phyloP scores from a whole-genome alignment of 768 basidiomycete genomes.

The Russula dissimulans region DNA sequence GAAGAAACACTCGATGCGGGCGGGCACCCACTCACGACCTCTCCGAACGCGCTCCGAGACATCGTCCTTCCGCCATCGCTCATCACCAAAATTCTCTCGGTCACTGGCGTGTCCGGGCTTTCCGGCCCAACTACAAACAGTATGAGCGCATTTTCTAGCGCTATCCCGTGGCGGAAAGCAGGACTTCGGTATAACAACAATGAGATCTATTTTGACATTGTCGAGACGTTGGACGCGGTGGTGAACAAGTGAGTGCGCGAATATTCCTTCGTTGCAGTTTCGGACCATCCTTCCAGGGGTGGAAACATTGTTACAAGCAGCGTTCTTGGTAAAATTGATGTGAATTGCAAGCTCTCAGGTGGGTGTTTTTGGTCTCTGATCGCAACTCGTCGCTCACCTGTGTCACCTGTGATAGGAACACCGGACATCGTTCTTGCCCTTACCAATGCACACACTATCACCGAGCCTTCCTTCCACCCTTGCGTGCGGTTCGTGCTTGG shows the following conservation, averaged over 20 bases:
- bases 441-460: constrained; percentile 33
- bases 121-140: constrained; percentile 22
- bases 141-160: constrained; percentile 62
- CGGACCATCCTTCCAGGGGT: constrained; percentile 35
- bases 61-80: constrained; percentile 90
- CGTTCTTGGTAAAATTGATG: constrained; percentile 70
- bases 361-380: constrained; percentile 5
- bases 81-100: constrained; percentile 42
- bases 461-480: constrained; percentile 82
- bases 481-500: constrained; percentile 65
- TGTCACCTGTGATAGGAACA: constrained; percentile 42
- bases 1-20: constrained; percentile 94
- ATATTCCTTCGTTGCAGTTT: neutral
- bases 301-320: constrained; percentile 57
- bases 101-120: constrained; percentile 38
- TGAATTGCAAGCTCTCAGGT: constrained; percentile 74
- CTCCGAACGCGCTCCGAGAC: constrained; percentile 80
- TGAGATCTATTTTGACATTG: constrained; percentile 88
- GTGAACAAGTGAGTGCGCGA: constrained; percentile 56
- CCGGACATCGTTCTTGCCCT: constrained; percentile 79
- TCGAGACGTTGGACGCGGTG: constrained; percentile 71
- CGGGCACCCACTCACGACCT: constrained; percentile 87
- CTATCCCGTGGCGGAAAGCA: constrained; percentile 88
- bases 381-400: neutral
- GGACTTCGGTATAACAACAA: constrained; percentile 78